A percentile compares a stretch with the other conserved stretches of the same genome.
Evolutionary conservation across 352 stramenopile species (phyloP).

Genomic region (Globisporangium abappressorium): DNA sequence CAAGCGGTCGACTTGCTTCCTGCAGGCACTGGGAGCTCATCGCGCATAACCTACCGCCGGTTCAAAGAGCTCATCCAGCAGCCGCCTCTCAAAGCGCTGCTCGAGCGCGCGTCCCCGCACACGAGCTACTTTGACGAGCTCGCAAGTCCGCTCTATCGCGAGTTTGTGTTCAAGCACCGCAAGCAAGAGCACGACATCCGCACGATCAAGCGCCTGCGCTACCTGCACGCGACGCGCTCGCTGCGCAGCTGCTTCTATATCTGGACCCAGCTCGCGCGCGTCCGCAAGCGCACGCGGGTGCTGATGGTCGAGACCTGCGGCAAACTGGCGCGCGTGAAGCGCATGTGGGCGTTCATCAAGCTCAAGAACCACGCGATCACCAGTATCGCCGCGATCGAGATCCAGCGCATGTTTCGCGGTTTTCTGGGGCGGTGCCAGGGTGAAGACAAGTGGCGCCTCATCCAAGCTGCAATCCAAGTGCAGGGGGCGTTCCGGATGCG

Average conservation of each 20-base stretch:
- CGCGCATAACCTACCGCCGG: slow-evolving; percentile 38
- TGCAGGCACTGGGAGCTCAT: slow-evolving; percentile 23
- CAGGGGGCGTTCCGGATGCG: slow-evolving; percentile 68
- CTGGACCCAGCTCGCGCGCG: slow-evolving; percentile 32
- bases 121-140: slow-evolving; percentile 60
- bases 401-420: slow-evolving; percentile 59
- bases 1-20: slow-evolving; percentile 43
- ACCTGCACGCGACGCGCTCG: slow-evolving; percentile 41
- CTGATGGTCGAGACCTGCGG: slow-evolving; percentile 29
- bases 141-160: slow-evolving; percentile 45
- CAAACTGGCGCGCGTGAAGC: slow-evolving; percentile 32
- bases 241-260: slow-evolving; percentile 36
- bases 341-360: slow-evolving; percentile 32
- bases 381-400: slow-evolving; percentile 56
- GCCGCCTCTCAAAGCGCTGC: slow-evolving; percentile 38
- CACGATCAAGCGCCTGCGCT: slow-evolving; percentile 50
- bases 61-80: slow-evolving; percentile 47
- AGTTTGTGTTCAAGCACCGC: slow-evolving; percentile 40
- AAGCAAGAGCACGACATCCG: slow-evolving; percentile 48
- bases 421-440: slow-evolving; percentile 35
- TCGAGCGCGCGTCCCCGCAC: slow-evolving; percentile 37
- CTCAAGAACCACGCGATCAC: slow-evolving; percentile 40
- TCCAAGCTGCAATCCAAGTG: slow-evolving; percentile 54
- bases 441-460: slow-evolving; percentile 29
- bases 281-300: slow-evolving; percentile 34